phyloP scores from a whole-genome alignment of 805 yeast species.

The Saccharomycopsis babjevae region DNA sequence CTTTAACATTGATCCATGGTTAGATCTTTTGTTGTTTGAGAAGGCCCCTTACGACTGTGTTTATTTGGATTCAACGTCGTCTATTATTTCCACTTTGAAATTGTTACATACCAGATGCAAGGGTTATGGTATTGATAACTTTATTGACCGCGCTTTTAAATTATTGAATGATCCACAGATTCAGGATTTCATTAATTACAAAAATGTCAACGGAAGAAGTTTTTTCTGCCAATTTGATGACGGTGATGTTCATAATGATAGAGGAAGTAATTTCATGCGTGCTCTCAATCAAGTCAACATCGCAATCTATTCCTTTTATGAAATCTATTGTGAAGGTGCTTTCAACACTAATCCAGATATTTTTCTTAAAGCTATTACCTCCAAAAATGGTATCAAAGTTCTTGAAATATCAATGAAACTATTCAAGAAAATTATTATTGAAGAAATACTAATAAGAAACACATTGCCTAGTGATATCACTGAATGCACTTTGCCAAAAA shows the following conservation, averaged over 20 bases:
- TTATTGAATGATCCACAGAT: constrained; percentile 22
- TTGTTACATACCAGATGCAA: constrained; percentile 1
- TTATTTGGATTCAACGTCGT: constrained; percentile 28
- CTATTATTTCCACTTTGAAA: constrained; percentile 20
- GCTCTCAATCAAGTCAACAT: constrained; percentile 4
- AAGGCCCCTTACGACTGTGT: constrained; percentile 56
- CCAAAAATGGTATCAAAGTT: constrained; percentile 31
- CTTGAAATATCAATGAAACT: constrained; percentile 35
- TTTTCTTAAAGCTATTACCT: constrained; percentile 31
- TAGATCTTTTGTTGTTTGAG: constrained; percentile 37
- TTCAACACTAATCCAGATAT: constrained; percentile 13
- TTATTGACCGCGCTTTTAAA: constrained; percentile 27
- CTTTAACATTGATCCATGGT: constrained; percentile 35
- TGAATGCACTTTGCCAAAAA: constrained; percentile 30
- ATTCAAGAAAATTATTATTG: constrained; percentile 42
- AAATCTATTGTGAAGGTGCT: constrained; percentile 3
- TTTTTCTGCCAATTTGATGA: constrained; percentile 16
- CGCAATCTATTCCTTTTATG: constrained; percentile 4
- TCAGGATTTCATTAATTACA: constrained; percentile 2
- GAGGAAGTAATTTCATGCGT: constrained; percentile 19
- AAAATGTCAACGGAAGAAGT: constrained; percentile 1
- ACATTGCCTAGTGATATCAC: constrained; percentile 38
- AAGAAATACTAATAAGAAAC: constrained; percentile 45
- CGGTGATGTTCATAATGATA: constrained; percentile 1
- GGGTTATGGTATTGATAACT: constrained; percentile 21